phyloP scores from a whole-genome alignment of 257 asterid species.

The Nicotiana noctiflora region DNA sequence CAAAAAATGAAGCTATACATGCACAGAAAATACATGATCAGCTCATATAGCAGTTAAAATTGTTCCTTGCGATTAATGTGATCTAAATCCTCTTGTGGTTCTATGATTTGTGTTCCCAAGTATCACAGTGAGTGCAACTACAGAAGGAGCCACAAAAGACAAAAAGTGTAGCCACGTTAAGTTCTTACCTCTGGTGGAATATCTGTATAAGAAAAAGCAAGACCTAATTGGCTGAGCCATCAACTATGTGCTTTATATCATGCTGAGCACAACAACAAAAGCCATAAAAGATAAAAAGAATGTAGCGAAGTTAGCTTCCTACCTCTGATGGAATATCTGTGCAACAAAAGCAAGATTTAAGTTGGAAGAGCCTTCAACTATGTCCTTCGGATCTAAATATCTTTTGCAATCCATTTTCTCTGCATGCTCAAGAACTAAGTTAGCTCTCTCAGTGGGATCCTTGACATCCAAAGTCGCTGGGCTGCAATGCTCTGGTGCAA shows the following conservation, averaged over 20 bases:
- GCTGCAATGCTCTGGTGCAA: slow-evolving; percentile 90
- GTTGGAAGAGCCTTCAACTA: slow-evolving; percentile 82
- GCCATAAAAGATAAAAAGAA: background rate
- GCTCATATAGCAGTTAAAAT: background rate
- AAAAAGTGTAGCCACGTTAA: background rate
- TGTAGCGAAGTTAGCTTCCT: background rate
- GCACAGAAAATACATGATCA: background rate
- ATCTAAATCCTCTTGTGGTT: background rate
- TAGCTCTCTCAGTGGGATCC: slow-evolving; percentile 83
- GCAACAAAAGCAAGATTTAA: slow-evolving; percentile 94
- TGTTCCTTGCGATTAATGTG: background rate
- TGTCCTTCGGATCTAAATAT: slow-evolving; percentile 79
- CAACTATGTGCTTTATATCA: slow-evolving; percentile 40
- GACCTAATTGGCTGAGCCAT: slow-evolving; percentile 76
- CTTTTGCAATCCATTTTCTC: slow-evolving; percentile 85
- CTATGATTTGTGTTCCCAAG: background rate
- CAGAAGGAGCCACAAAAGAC: background rate
- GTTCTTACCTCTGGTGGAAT: slow-evolving; percentile 69
- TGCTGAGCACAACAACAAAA: background rate
- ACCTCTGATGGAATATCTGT: slow-evolving; percentile 93
- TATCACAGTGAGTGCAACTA: background rate
- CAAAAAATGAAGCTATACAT: background rate
- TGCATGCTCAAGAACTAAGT: slow-evolving; percentile 92
- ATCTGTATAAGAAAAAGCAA: slow-evolving; percentile 85
- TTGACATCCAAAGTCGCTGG: slow-evolving; percentile 73